Conservation (phyloP, 495 filamentous ascomycete genomes). For the Niebla homalea region DNA sequence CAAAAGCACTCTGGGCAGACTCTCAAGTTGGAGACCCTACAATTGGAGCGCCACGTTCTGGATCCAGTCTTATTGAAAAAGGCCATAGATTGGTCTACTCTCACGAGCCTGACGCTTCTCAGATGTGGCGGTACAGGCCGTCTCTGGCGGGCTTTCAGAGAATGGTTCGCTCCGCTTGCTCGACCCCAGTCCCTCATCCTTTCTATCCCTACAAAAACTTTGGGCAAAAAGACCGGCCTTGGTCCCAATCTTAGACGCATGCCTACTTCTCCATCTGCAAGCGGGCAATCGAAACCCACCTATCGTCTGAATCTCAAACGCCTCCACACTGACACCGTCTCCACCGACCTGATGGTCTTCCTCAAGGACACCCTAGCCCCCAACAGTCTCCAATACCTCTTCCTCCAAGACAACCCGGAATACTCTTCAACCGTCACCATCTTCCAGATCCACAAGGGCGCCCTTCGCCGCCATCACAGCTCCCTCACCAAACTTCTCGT, state of each 20-base stretch:
- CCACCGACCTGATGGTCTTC: constrained; percentile 62
- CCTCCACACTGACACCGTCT: constrained; percentile 74
- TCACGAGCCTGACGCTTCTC: constrained; percentile 73
- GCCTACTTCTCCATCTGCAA: constrained; percentile 5
- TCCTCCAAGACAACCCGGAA: constrained; percentile 59
- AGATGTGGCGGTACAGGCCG: constrained; percentile 64
- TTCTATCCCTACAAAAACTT: constrained; percentile 3
- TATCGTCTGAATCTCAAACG: constrained; percentile 65
- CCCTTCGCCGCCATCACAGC: constrained; percentile 55
- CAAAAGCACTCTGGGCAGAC: constrained; percentile 18
- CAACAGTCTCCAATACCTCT: constrained; percentile 72
- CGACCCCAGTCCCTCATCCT: constrained; percentile 3
- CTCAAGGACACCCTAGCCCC: constrained; percentile 76
- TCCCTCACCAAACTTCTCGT: constrained; percentile 70
- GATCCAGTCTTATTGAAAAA: constrained; percentile 54
- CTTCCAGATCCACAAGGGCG: constrained; percentile 60
- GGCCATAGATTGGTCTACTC: constrained; percentile 64
- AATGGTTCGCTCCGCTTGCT: constrained; percentile 50
- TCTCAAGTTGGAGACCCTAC: constrained; percentile 60
- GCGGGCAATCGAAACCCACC: constrained; percentile 25
- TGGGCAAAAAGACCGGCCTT: not conserved
- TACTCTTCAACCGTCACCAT: constrained; percentile 49
- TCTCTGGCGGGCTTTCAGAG: constrained; percentile 68
- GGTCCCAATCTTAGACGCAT: constrained; percentile 5
- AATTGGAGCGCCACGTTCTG: constrained; percentile 70